A percentile compares a stretch with the other conserved stretches of the same genome.
Conservation (phyloP, 345 rosid genomes). For the Citrus inodora region DNA sequence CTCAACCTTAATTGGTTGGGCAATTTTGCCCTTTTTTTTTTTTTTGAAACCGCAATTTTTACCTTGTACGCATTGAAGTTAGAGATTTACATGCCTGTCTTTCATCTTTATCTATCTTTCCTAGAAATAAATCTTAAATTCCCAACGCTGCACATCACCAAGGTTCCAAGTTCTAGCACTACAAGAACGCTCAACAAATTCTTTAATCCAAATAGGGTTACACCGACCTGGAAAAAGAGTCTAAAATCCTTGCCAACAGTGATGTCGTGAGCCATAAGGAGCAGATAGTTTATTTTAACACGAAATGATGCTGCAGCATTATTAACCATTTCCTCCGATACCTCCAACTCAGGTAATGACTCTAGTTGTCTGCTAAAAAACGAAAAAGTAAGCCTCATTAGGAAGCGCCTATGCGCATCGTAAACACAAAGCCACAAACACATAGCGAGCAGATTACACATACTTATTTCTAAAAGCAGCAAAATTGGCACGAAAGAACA, state of each 20-base stretch:
- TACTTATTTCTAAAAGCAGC: conserved; percentile 63
- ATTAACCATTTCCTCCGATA: conserved; percentile 62
- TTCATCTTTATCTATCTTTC: not conserved
- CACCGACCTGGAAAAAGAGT: conserved; percentile 46
- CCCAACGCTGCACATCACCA: not conserved
- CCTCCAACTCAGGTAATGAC: conserved; percentile 45
- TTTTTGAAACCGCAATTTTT: not conserved
- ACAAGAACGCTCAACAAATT: not conserved
- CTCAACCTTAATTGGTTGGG: not conserved
- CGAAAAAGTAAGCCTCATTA: not conserved
- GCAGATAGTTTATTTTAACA: conserved; percentile 47
- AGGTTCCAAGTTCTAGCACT: not conserved
- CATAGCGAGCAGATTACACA: not conserved
- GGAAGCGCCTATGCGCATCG: not conserved
- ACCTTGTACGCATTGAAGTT: not conserved
- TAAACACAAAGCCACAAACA: not conserved
- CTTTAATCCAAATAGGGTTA: not conserved
- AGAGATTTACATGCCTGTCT: not conserved
- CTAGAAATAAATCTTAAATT: not conserved
- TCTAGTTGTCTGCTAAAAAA: conserved; percentile 32
- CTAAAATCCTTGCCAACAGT: conserved; percentile 61
- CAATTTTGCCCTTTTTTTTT: not conserved
- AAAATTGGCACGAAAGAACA: conserved; percentile 56
- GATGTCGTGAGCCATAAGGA: conserved; percentile 59
- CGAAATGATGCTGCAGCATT: conserved; percentile 58